Evolutionary conservation across 2,329 filamentous ascomycete genomes (phyloP).

Genomic region (Pyrenochaeta sp.): DNA sequence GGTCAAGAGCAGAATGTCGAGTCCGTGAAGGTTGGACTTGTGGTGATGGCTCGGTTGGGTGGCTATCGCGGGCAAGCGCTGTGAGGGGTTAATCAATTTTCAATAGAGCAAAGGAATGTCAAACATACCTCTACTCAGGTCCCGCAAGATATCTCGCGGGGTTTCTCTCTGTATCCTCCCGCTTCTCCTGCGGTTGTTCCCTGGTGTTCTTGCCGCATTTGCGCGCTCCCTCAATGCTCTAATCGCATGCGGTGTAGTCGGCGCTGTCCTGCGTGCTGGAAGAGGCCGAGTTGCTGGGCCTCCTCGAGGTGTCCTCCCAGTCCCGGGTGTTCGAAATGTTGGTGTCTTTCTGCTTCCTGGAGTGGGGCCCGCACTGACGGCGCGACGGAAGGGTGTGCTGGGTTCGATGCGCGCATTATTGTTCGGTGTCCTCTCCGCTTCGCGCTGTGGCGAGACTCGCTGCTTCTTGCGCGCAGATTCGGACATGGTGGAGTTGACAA

Average conservation of each 20-base stretch:
- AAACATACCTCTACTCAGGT: constrained; percentile 60
- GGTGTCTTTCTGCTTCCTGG: constrained; percentile 44
- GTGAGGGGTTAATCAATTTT: constrained; percentile 9
- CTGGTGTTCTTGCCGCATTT: constrained; percentile 60
- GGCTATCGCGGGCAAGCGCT: constrained; percentile 61
- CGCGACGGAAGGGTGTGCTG: constrained; percentile 47
- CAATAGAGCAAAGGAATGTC: neutral
- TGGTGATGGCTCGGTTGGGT: constrained; percentile 58
- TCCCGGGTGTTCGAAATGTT: constrained; percentile 45
- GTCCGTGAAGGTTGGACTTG: constrained; percentile 39
- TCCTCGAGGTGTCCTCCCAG: constrained; percentile 45
- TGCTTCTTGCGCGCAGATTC: constrained; percentile 49
- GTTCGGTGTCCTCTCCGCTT: constrained; percentile 37
- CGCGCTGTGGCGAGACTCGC: constrained; percentile 41
- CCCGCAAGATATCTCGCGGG: constrained; percentile 62
- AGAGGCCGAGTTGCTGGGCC: constrained; percentile 44
- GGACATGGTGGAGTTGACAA: constrained; percentile 36
- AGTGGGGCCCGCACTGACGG: constrained; percentile 44
- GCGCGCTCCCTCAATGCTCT: constrained; percentile 62
- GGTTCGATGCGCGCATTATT: constrained; percentile 23
- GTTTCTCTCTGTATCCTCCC: constrained; percentile 62
- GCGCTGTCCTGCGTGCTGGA: constrained; percentile 50
- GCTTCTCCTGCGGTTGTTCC: constrained; percentile 59
- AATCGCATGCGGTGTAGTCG: constrained; percentile 65
- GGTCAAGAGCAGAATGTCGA: constrained; percentile 49